phyloP scores from a whole-genome alignment of 441 rosid species.

The Gossypium trilobum region DNA sequence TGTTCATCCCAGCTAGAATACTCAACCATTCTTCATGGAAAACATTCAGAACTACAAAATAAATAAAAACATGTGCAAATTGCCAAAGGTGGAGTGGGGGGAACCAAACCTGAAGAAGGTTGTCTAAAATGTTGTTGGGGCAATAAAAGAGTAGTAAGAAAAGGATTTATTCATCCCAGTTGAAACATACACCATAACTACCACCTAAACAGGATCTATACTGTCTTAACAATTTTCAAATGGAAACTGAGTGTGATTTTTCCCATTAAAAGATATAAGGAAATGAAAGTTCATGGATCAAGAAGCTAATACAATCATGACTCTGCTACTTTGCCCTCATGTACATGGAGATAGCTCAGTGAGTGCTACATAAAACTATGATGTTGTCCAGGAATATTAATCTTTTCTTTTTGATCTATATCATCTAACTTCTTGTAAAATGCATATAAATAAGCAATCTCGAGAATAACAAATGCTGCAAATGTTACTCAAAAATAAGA shows the following conservation, averaged over 20 bases:
- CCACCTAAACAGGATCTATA: neutral
- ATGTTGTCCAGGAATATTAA: neutral
- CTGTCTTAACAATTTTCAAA: neutral
- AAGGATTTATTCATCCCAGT: slow-evolving; percentile 26
- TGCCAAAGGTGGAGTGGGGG: neutral
- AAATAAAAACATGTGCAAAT: neutral
- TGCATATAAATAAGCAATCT: neutral
- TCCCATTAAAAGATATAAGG: neutral
- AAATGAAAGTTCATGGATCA: neutral
- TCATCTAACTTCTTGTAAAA: neutral
- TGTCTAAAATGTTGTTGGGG: slow-evolving; percentile 29
- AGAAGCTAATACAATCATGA: neutral
- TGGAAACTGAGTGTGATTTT: neutral
- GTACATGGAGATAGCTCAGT: neutral
- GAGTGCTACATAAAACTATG: neutral
- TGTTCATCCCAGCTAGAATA: neutral
- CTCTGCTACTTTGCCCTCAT: neutral
- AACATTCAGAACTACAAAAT: neutral
- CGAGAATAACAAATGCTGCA: neutral
- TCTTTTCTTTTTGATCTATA: neutral
- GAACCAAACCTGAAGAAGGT: slow-evolving; percentile 40
- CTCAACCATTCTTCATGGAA: neutral
- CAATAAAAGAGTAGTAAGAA: slow-evolving; percentile 22
- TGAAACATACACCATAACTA: neutral
- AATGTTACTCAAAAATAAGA: neutral